These are phyloP conservation scores for Aspergillus pseudoglaucus DNA, from an alignment of 2,329 filamentous ascomycete species.

Conservation along the genomic window DNA sequence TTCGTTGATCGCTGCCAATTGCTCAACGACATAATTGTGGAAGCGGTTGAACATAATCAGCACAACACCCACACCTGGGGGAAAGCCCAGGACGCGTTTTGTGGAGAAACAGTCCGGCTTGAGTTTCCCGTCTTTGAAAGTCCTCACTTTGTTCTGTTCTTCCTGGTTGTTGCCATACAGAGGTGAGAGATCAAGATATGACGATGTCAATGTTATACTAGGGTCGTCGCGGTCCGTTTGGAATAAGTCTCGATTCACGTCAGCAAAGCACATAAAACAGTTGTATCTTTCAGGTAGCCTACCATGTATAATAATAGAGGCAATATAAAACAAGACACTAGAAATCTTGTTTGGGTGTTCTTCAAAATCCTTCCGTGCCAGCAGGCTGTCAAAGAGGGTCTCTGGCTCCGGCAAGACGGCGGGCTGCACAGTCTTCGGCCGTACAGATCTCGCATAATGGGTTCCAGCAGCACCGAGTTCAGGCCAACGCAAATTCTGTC, in stretches of 20 bases:
- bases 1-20: slow-evolving; percentile 61
- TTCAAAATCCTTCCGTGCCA: slow-evolving; percentile 57
- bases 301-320: slow-evolving; percentile 59
- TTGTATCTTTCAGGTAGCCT: slow-evolving; percentile 5
- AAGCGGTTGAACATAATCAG: slow-evolving; percentile 64
- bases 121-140: slow-evolving; percentile 59
- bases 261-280: slow-evolving; percentile 5
- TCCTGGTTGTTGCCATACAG: slow-evolving; percentile 62
- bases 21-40: slow-evolving; percentile 62
- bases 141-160: slow-evolving; percentile 58
- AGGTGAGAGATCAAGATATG: slow-evolving; percentile 67
- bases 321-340: slow-evolving; percentile 68
- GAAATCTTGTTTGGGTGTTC: slow-evolving; percentile 67
- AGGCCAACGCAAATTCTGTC: slow-evolving; percentile 56
- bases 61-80: slow-evolving; percentile 61
- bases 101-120: slow-evolving; percentile 67
- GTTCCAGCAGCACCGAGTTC: slow-evolving; percentile 58
- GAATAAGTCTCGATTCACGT: slow-evolving; percentile 50
- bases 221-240: slow-evolving; percentile 58
- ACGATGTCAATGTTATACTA: slow-evolving; percentile 61
- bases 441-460: slow-evolving; percentile 64
- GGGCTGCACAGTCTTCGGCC: slow-evolving; percentile 50
- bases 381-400: slow-evolving; percentile 60
- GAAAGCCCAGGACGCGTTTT: slow-evolving; percentile 58
- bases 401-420: slow-evolving; percentile 59